Evolutionary conservation across 1,284 basidiomycete species (phyloP).

Genomic region (Rhizoctonia solani): DNA sequence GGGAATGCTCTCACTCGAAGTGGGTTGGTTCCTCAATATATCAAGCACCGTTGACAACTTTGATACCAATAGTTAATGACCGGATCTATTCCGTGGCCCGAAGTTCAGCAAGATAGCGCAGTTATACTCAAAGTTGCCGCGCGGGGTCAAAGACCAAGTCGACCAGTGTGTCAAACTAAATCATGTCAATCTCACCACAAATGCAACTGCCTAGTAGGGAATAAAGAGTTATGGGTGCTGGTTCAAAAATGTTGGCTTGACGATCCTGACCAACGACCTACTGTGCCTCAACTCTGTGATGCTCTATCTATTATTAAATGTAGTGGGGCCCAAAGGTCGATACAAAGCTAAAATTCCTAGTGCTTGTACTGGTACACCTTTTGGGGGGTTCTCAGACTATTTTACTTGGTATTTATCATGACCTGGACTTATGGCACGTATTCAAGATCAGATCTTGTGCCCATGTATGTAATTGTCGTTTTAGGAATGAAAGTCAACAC

Average conservation of each 20-base stretch:
- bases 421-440: too few relatives aligned
- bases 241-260: slow-evolving; percentile 19
- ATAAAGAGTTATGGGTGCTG: slow-evolving; percentile 6
- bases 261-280: slow-evolving; percentile 1
- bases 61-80: neutral
- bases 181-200: neutral
- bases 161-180: slow-evolving; percentile 1
- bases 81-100: slow-evolving; percentile 24
- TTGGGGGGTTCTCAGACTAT: neutral
- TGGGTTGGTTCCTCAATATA: neutral
- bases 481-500: too few relatives aligned
- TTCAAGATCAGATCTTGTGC: too few relatives aligned
- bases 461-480: too few relatives aligned
- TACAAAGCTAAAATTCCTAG: neutral
- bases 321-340: neutral
- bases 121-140: slow-evolving; percentile 30
- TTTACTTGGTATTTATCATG: too few relatives aligned
- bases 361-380: neutral
- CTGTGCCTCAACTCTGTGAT: slow-evolving; percentile 3
- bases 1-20: slow-evolving; percentile 28
- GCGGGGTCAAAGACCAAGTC: slow-evolving; percentile 3
- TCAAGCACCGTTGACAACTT: neutral
- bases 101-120: slow-evolving; percentile 26
- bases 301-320: neutral
- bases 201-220: slow-evolving; percentile 6